Evolutionary conservation across 768 basidiomycete species (phyloP).

Genomic region (Lactifluus rugatus): DNA sequence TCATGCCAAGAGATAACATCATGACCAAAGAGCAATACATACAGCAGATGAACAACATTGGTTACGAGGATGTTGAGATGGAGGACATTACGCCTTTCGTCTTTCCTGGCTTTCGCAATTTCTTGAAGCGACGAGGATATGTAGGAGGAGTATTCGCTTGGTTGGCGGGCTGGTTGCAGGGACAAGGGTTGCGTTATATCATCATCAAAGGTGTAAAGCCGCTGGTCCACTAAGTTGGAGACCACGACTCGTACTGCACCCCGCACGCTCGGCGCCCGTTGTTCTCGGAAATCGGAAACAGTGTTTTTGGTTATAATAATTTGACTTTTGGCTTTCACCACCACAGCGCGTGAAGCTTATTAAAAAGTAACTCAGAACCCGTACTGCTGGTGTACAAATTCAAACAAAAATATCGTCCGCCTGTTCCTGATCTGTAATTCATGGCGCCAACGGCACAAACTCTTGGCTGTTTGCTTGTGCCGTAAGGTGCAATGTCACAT

Average conservation of each 20-base stretch:
- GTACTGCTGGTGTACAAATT: too few species aligned
- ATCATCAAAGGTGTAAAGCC: conserved; percentile 28
- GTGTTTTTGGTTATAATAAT: neutral
- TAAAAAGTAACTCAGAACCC: neutral
- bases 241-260: neutral
- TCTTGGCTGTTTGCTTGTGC: too few species aligned
- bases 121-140: conserved; percentile 36
- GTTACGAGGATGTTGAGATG: conserved; percentile 43
- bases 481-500: too few species aligned
- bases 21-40: conserved; percentile 39
- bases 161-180: conserved; percentile 30
- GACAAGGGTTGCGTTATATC: conserved; percentile 40
- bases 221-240: neutral
- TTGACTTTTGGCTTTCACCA: neutral
- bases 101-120: conserved; percentile 46
- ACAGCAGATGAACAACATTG: conserved; percentile 35
- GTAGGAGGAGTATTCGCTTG: conserved; percentile 38
- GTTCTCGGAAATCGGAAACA: neutral
- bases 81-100: conserved; percentile 50
- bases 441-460: neutral
- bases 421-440: neutral
- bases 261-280: too few species aligned
- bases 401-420: too few species aligned
- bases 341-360: neutral
- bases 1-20: conserved; percentile 42